phyloP scores from a whole-genome alignment of 768 basidiomycete genomes.

The Ramaria sp. region DNA sequence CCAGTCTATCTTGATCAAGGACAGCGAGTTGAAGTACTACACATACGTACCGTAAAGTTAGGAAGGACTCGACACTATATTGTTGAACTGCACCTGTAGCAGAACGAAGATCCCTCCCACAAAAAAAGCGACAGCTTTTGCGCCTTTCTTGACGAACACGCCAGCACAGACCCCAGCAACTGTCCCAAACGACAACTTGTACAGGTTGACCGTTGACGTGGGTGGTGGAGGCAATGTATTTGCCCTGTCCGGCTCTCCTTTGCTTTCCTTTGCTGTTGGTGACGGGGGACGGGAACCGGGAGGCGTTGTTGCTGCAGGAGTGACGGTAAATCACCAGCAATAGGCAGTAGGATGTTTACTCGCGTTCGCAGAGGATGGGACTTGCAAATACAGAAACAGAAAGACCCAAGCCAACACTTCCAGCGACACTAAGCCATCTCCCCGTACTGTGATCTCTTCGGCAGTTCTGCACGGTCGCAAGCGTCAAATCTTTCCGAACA shows the following conservation, averaged over 20 bases:
- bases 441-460: background rate
- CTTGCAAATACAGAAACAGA: background rate
- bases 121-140: slow-evolving; percentile 68
- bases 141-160: slow-evolving; percentile 93
- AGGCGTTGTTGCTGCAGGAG: background rate
- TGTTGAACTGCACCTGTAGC: slow-evolving; percentile 54
- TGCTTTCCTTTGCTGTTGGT: background rate
- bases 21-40: slow-evolving; percentile 72
- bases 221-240: slow-evolving; percentile 34
- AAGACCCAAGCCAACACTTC: slow-evolving; percentile 3
- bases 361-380: background rate
- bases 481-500: background rate
- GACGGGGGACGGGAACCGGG: background rate
- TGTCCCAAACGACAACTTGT: slow-evolving; percentile 83
- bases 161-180: slow-evolving; percentile 84
- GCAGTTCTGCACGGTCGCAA: background rate
- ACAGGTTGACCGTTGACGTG: slow-evolving; percentile 62
- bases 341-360: background rate
- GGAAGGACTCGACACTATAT: background rate
- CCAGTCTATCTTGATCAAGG: slow-evolving; percentile 79
- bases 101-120: slow-evolving; percentile 88
- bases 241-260: background rate
- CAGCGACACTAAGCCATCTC: background rate
- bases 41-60: background rate
- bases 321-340: background rate